Base-by-base conservation (phyloP, 1,284 basidiomycete genomes). In the Papiliotrema terrestris region DNA sequence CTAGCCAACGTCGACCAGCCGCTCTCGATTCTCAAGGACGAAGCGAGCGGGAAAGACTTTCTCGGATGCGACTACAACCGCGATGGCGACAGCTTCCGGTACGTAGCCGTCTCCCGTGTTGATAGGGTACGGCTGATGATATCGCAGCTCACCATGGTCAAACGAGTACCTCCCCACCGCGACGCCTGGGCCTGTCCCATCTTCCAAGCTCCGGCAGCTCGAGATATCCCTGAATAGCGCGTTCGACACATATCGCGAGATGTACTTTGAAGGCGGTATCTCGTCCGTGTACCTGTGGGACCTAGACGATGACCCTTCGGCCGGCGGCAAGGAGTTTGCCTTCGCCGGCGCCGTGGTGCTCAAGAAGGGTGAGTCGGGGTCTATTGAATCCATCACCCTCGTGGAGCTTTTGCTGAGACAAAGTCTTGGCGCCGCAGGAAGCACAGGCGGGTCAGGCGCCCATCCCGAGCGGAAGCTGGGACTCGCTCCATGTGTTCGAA, bases 271-370 rank as follows among this genome's bases (percentile, higher is more conserved):
- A 75, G 93, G 94, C 5, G 96, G 96, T 4, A 86, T 91, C 1
- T 96, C 93, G n/a, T 93, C 89, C 19, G 95, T 96, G 17, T 99
- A 96, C 76, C 84, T 99, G 13, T 99, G 96, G 96, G 96, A 98
- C 71, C 81, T 95, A 20, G 94, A 97, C 55, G 93, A 96, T 62
- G 91, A 91, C 22, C 54, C 62, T 0, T 36, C 49, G 4, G 57
- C 51, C 17, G 61, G 58, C 6, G 65, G 65, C 3, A 71, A 69
- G 55, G 76, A 75, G 41, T 73, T 76, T 53, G 59, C 60, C 46
- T 98, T 98, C 77, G 96, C 96, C 4, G 96, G 96, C 11, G 96
- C 96, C 0, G 94, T 98, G 0, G 78, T 99, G 45, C 80, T 99
- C 61, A 97, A 98, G 82, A 98, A 98, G 80, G 83, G 94, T 95